Base-by-base conservation (phyloP, 257 asterid species). In the Galeopsis tetrahit region DNA sequence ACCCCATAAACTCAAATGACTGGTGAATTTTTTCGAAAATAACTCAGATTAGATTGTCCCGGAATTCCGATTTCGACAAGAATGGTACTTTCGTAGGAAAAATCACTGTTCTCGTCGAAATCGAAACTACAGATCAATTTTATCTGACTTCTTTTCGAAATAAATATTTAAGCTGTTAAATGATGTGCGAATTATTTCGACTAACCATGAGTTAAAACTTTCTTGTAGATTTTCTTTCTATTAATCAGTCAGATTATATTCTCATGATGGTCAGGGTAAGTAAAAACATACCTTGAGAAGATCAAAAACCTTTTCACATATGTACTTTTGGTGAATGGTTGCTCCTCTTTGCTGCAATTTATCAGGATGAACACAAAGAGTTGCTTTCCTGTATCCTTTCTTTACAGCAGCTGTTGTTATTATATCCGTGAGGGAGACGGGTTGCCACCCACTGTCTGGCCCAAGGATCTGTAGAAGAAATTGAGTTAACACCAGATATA, bases 271-370 rank as follows among this genome's bases (percentile, higher is more conserved):
- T 21, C 8, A 32, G 70, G 72, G 57, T 33, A 17, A 55, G 7
- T 9, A 61, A 55, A 32, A 5, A 60, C 75, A 46, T 77, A 92
- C 98, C 98, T 90, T 88, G 70, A 92, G 96, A 80, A 90, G 91
- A 87, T 90, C 95, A 38, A 92, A 92, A 67, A 92, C 89, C 84
- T 92, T 92, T 77, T 92, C 98, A 71, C 98, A 92, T 67, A 83
- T 75, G 78, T 92, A 92, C 78, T 90, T 92, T 68, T 92, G 96
- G 77, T 83, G 89, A 82, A 92, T 87, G 82, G 77, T 87, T 35
- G 98, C 98, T 43, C 96, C 89, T 70, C 96, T 81, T 80, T 92
- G 98, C 84, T 92, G 98, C 80, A 92, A 76, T 78, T 92, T 92
- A 80, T 92, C 98, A 17, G 98, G 98, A 73, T 92, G 98, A 55